Conservation (phyloP, 2,329 filamentous ascomycete genomes). For the Arthroderma uncinatum region DNA sequence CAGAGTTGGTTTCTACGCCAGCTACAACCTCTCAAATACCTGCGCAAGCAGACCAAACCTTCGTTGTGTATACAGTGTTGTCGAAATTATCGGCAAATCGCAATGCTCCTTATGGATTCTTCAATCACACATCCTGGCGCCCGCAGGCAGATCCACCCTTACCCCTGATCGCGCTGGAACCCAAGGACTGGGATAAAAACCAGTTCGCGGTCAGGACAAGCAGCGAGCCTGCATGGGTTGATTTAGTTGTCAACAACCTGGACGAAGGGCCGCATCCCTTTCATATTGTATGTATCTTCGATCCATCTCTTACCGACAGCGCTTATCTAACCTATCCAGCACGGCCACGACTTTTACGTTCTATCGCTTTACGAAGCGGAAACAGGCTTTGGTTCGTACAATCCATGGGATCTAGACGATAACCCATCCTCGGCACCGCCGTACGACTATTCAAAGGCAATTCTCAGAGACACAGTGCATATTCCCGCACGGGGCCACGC, state of each 20-base stretch:
- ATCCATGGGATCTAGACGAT: constrained; percentile 21
- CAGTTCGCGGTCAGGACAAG: constrained; percentile 31
- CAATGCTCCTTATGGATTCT: constrained; percentile 37
- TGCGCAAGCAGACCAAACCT: constrained; percentile 27
- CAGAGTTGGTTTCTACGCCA: constrained; percentile 18
- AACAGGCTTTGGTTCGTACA: constrained; percentile 31
- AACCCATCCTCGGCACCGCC: constrained; percentile 8
- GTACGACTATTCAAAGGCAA: constrained; percentile 12
- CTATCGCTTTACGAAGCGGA: constrained; percentile 21
- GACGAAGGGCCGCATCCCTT: constrained; percentile 43
- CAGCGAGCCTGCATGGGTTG: constrained; percentile 31
- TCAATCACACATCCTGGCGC: constrained; percentile 39
- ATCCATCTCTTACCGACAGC: not conserved
- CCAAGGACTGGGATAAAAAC: constrained; percentile 33
- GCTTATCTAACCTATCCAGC: constrained; percentile 16
- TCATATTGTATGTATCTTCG: constrained; percentile 31
- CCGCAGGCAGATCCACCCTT: constrained; percentile 27
- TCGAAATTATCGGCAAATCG: constrained; percentile 34
- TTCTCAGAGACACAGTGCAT: constrained; percentile 15
- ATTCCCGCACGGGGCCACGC: constrained; percentile 38
- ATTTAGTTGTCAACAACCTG: constrained; percentile 41
- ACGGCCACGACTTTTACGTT: constrained; percentile 29
- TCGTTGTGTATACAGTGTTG: constrained; percentile 39
- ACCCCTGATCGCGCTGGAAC: constrained; percentile 27
- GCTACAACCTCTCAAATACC: constrained; percentile 23